These are phyloP conservation scores for Paradendryphiella salina DNA, from an alignment of 2,329 filamentous ascomycete species.

Conservation along the genomic window DNA sequence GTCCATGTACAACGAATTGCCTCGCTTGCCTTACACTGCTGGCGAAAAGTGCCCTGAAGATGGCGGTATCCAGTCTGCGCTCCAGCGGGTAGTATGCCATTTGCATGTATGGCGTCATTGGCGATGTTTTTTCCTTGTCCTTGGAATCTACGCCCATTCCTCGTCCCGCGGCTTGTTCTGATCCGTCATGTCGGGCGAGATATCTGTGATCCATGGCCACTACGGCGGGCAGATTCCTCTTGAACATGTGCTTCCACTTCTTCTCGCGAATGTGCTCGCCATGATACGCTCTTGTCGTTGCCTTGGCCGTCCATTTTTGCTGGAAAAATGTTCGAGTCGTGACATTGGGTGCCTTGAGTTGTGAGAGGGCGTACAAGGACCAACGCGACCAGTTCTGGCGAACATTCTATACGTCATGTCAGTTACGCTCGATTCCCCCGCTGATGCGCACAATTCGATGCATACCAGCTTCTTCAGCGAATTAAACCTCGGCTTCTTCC, in stretches of 20 bases:
- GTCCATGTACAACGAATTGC: slow-evolving; percentile 91
- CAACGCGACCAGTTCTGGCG: slow-evolving; percentile 97
- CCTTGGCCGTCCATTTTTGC: slow-evolving; percentile 96
- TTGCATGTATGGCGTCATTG: slow-evolving; percentile 84
- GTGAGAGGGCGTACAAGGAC: slow-evolving; percentile 86
- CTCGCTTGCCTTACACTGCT: slow-evolving; percentile 90
- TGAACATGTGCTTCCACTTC: slow-evolving; percentile 94
- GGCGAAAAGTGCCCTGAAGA: slow-evolving; percentile 91
- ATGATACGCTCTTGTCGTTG: slow-evolving; percentile 82
- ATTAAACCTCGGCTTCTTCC: slow-evolving; percentile 63
- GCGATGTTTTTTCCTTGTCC: slow-evolving; percentile 23
- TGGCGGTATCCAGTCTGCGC: slow-evolving; percentile 86
- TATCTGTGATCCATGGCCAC: slow-evolving; percentile 82
- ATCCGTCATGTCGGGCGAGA: slow-evolving; percentile 79
- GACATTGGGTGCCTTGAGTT: slow-evolving; percentile 52
- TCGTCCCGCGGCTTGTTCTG: slow-evolving; percentile 78
- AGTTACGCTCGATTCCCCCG: neutral
- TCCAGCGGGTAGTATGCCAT: slow-evolving; percentile 95
- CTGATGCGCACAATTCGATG: neutral
- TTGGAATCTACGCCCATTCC: slow-evolving; percentile 66
- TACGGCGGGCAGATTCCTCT: slow-evolving; percentile 75
- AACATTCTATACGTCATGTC: slow-evolving; percentile 67
- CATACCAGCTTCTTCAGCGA: slow-evolving; percentile 67
- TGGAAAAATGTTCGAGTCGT: slow-evolving; percentile 77
- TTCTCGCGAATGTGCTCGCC: slow-evolving; percentile 92